Base-by-base conservation (phyloP, 306 rosid species). In the Trifolium dubium region DNA sequence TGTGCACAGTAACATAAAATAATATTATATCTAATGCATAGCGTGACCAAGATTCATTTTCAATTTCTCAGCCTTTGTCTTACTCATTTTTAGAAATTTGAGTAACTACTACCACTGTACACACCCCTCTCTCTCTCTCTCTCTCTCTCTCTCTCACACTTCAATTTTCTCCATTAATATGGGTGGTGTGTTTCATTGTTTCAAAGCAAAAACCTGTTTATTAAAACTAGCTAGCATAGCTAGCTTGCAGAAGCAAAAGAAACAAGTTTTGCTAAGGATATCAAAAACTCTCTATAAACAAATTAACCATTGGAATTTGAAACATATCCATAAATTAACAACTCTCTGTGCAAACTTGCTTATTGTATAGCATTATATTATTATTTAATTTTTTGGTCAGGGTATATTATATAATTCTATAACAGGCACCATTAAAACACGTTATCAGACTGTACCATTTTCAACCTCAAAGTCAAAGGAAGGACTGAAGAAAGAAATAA, bases 201-300 rank as follows among this genome's bases (percentile, higher is more conserved):
- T 92, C 71, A 91, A 91, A 81, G 91, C 90, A 92, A 86, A 94
- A 92, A 88, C 92, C 89, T 86, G 90, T 79, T 80, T 80, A 81
- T 83, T 84, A 11, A 23, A 23, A 23, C 23, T 23, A 23, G 23
- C 11, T 19, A 55, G 4, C 4, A 8, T 49, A 14, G 3, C 65
- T 59, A 87, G 92, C 84, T 87, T 82, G 90, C 90, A 86, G 93
- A 84, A 85, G 84, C 44, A 68, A 29, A 86, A 82, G 77, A 86
- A 93, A 88, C 53, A 81, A 86, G 83, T 32, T 13, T 30, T 69
- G 86, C 83, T 80, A 84, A 83, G 90, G 86, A 85, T 82, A 75
- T 81, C 15, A 63, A 69, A 54, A 81, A 81, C 60, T 11, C 81
- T 79, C 69, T 64, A 37, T 37, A 44, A 41, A 83, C 68, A 66